phyloP scores from a whole-genome alignment of 148 eudicot species.

The Oxyria digyna region DNA sequence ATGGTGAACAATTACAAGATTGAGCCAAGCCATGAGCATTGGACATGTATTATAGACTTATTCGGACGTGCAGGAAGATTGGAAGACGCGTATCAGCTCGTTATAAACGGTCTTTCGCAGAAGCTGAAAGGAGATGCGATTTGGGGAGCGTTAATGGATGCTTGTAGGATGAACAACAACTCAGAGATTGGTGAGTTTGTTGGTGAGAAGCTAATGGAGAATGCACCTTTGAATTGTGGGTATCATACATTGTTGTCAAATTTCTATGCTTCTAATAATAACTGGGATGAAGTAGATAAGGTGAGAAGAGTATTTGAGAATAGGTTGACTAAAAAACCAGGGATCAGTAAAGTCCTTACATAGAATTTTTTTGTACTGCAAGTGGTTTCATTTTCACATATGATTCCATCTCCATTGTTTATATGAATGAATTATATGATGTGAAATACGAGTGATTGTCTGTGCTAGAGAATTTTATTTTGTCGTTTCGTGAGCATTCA shows the following conservation, averaged over 20 bases:
- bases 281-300: slow-evolving; percentile 26
- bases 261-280: slow-evolving; percentile 23
- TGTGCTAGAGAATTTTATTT: no score
- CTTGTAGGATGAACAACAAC: slow-evolving; percentile 25
- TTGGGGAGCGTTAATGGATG: slow-evolving; percentile 34
- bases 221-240: slow-evolving; percentile 23
- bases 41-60: slow-evolving; percentile 37
- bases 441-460: no score
- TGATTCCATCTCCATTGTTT: not conserved
- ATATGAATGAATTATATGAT: no score
- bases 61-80: slow-evolving; percentile 29
- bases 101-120: slow-evolving; percentile 5
- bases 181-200: slow-evolving; percentile 25
- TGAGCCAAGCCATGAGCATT: slow-evolving; percentile 26
- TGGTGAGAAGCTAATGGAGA: slow-evolving; percentile 14
- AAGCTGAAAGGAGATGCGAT: slow-evolving; percentile 11
- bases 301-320: slow-evolving; percentile 19
- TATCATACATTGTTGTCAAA: slow-evolving; percentile 25
- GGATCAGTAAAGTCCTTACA: slow-evolving; percentile 15
- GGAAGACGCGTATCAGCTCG: slow-evolving; percentile 24
- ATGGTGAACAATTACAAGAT: slow-evolving; percentile 22
- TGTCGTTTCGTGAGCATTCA: no score
- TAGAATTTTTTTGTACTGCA: not conserved
- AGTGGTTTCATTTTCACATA: not conserved
- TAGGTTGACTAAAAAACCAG: slow-evolving; percentile 20